Evolutionary conservation across 768 basidiomycete species (phyloP).

Genomic region (Panellus pusillus): DNA sequence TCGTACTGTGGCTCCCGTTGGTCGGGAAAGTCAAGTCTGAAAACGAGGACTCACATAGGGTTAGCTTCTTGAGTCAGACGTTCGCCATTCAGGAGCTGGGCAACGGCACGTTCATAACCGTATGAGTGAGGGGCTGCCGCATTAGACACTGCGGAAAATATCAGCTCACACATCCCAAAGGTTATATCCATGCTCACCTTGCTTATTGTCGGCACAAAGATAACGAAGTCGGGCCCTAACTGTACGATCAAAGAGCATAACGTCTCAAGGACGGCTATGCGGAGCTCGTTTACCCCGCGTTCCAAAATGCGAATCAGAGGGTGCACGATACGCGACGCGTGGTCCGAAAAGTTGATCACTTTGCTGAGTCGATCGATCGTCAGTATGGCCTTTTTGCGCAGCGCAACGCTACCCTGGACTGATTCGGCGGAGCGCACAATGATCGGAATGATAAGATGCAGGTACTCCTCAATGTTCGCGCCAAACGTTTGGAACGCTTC

Average conservation of each 20-base stretch:
- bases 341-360: constrained; percentile 96
- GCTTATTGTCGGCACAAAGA: constrained; percentile 96
- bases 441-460: constrained; percentile 94
- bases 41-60: constrained; percentile 48
- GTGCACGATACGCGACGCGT: constrained; percentile 95
- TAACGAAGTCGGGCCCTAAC: constrained; percentile 94
- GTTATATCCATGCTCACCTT: constrained; percentile 57
- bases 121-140: constrained; percentile 74
- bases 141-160: constrained; percentile 52
- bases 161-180: not conserved
- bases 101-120: constrained; percentile 84
- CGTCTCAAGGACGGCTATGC: constrained; percentile 88
- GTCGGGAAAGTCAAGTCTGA: not conserved
- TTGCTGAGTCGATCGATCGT: constrained; percentile 89
- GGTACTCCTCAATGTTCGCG: constrained; percentile 94
- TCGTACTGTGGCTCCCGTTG: constrained; percentile 36
- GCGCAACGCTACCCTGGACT: constrained; percentile 62
- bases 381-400: constrained; percentile 87
- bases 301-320: constrained; percentile 88
- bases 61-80: constrained; percentile 83
- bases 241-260: constrained; percentile 90
- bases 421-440: constrained; percentile 91
- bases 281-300: constrained; percentile 70
- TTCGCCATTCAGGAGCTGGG: constrained; percentile 90
- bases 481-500: constrained; percentile 96